phyloP scores from a whole-genome alignment of 2,329 filamentous ascomycete species.

The Arthrobotrys iridis region DNA sequence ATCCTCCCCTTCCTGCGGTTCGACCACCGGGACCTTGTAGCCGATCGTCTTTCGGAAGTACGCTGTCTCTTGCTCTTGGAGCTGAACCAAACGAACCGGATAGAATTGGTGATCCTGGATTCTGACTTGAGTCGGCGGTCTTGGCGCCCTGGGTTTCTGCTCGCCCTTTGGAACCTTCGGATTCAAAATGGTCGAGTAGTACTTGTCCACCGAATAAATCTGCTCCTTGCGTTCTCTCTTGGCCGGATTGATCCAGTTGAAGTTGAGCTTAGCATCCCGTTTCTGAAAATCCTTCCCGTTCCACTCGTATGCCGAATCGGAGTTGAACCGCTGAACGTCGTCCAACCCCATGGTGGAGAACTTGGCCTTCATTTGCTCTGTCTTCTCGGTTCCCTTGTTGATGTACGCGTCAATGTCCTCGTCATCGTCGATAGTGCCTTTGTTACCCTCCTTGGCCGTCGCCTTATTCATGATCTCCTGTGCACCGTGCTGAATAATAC shows the following conservation, averaged over 20 bases:
- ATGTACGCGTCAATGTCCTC: constrained; percentile 92
- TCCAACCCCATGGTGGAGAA: constrained; percentile 98
- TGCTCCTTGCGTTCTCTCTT: constrained; percentile 99
- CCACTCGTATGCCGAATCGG: constrained; percentile 98
- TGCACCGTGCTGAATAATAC: constrained; percentile 99
- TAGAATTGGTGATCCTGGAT: constrained; percentile 99
- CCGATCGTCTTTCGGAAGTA: constrained; percentile 80
- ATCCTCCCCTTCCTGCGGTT: constrained; percentile 73
- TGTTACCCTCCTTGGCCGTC: constrained; percentile 64
- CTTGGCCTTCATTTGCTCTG: constrained; percentile 87
- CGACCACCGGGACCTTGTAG: constrained; percentile 89
- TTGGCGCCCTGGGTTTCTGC: constrained; percentile 92
- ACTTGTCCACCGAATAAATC: constrained; percentile 98
- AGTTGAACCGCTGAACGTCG: constrained; percentile 96
- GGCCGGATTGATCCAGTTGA: constrained; percentile 97
- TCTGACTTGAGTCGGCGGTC: constrained; percentile 88
- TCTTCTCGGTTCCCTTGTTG: constrained; percentile 84
- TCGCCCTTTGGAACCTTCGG: constrained; percentile 79
- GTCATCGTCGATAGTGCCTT: constrained; percentile 74
- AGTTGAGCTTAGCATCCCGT: constrained; percentile 87
- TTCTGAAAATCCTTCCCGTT: constrained; percentile 96
- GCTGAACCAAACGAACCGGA: constrained; percentile 79
- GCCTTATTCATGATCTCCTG: constrained; percentile 87
- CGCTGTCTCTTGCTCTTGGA: constrained; percentile 96
- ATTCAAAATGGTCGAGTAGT: constrained; percentile 87